These are phyloP conservation scores for Rhizoctonia solani DNA, from an alignment of 1,284 basidiomycete species.

Conservation along the genomic window DNA sequence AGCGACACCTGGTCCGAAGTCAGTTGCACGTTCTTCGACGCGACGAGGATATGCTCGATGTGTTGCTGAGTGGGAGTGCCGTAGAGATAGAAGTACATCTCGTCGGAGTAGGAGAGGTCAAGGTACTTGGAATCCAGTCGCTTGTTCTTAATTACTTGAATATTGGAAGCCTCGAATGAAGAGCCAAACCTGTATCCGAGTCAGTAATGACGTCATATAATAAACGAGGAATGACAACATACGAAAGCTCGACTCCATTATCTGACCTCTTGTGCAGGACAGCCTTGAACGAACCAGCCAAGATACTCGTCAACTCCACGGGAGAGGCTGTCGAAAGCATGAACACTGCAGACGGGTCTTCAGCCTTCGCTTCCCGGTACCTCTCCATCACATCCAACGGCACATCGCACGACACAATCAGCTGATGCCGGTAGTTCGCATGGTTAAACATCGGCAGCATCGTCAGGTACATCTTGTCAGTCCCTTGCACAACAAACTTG, in stretches of 20 bases:
- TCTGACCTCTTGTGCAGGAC: conserved; percentile 40
- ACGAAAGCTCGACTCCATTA: neutral
- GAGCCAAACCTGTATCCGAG: neutral
- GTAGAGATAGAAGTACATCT: conserved; percentile 54
- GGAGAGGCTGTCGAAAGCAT: conserved; percentile 39
- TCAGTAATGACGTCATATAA: neutral
- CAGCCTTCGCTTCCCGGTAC: conserved; percentile 40
- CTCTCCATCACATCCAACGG: conserved; percentile 36
- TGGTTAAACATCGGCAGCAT: conserved; percentile 50
- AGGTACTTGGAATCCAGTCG: conserved; percentile 42
- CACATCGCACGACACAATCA: conserved; percentile 48
- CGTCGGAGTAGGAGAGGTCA: conserved; percentile 44
- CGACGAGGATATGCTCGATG: conserved; percentile 50
- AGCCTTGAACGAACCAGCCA: conserved; percentile 39
- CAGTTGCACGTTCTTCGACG: conserved; percentile 46
- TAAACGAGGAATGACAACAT: too few relatives aligned
- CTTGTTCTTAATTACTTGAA: conserved; percentile 46
- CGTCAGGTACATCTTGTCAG: conserved; percentile 46
- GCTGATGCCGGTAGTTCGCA: conserved; percentile 49
- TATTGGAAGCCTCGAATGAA: conserved; percentile 42
- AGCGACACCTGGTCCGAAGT: conserved; percentile 28
- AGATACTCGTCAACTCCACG: conserved; percentile 39
- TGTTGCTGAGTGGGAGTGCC: conserved; percentile 46
- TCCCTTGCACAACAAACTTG: conserved; percentile 51
- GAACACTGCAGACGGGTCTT: conserved; percentile 42